Percentiles rank a stretch among this genome's conserved stretches.
Conservation (phyloP, 345 rosid species). For the Salix suchowensis region DNA sequence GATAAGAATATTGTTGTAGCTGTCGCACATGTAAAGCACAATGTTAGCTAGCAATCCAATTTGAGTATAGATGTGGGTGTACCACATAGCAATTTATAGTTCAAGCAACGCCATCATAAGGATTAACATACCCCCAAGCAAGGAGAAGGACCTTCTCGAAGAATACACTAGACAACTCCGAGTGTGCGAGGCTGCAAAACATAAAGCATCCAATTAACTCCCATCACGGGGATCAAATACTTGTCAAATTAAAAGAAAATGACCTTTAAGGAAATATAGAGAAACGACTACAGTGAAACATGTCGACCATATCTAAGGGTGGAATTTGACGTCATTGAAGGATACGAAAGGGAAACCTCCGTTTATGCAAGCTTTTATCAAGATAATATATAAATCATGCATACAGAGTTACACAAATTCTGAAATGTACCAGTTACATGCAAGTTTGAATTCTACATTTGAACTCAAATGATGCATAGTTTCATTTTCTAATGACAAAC, state of each 20-base stretch:
- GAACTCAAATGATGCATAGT: background rate
- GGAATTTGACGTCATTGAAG: background rate
- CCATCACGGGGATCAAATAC: background rate
- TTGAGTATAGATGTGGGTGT: background rate
- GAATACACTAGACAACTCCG: constrained; percentile 87
- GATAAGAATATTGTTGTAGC: constrained; percentile 74
- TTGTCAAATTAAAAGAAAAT: background rate
- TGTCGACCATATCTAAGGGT: background rate
- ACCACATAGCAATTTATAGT: background rate
- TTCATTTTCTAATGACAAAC: constrained; percentile 30
- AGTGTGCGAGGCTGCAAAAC: constrained; percentile 81
- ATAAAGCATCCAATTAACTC: background rate
- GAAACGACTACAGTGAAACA: background rate
- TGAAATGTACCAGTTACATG: background rate
- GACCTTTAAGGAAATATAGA: background rate
- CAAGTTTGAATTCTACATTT: background rate
- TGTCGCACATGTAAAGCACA: constrained; percentile 18
- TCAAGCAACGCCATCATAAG: background rate
- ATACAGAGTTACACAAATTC: background rate
- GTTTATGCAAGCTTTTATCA: background rate
- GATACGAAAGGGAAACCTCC: background rate
- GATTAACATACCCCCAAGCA: constrained; percentile 70
- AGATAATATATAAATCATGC: background rate
- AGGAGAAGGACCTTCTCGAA: constrained; percentile 92
- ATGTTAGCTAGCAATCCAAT: constrained; percentile 1